These are phyloP conservation scores for Neofusicoccum cordaticola DNA, from an alignment of 2,329 filamentous ascomycete species.

Conservation along the genomic window DNA sequence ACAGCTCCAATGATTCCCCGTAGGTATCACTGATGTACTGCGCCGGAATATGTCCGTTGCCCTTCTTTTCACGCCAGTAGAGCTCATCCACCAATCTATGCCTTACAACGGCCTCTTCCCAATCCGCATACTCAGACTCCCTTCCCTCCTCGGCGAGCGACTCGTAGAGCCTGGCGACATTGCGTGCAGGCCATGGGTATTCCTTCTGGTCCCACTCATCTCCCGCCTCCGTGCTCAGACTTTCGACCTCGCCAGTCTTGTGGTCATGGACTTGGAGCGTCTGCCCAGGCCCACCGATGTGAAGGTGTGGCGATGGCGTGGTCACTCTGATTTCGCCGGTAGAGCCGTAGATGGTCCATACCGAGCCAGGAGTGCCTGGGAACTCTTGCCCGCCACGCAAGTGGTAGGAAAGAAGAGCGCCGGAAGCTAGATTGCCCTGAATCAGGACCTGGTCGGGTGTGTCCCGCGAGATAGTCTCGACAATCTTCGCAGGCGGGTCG, in stretches of 20 bases:
- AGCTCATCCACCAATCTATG: slow-evolving; percentile 38
- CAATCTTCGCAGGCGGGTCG: slow-evolving; percentile 29
- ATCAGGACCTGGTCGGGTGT: slow-evolving; percentile 47
- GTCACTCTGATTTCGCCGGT: slow-evolving; percentile 42
- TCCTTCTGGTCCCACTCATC: slow-evolving; percentile 29
- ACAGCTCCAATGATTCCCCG: slow-evolving; percentile 19
- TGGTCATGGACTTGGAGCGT: slow-evolving; percentile 53
- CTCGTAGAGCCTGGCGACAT: slow-evolving; percentile 58
- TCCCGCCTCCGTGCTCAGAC: slow-evolving; percentile 38
- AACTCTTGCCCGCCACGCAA: slow-evolving; percentile 52
- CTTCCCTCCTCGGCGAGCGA: slow-evolving; percentile 43
- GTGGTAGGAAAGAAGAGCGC: slow-evolving; percentile 45
- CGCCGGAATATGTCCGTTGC: slow-evolving; percentile 8
- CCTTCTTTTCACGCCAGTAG: slow-evolving; percentile 31
- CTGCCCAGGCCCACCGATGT: slow-evolving; percentile 33
- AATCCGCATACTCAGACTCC: slow-evolving; percentile 29
- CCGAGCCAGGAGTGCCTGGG: slow-evolving; percentile 44
- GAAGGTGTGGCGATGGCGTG: slow-evolving; percentile 32
- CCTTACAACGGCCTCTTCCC: slow-evolving; percentile 33
- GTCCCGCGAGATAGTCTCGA: slow-evolving; percentile 32
- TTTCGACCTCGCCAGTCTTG: slow-evolving; percentile 44
- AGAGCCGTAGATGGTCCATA: slow-evolving; percentile 52
- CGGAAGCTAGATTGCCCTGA: slow-evolving; percentile 39
- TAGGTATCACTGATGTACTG: slow-evolving; percentile 5
- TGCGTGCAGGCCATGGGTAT: slow-evolving; percentile 37